Evolutionary conservation across 2,329 filamentous ascomycete species (phyloP), one percentile per base, ranked within the genome.

Genomic region (Penicillium sp.): DNA sequence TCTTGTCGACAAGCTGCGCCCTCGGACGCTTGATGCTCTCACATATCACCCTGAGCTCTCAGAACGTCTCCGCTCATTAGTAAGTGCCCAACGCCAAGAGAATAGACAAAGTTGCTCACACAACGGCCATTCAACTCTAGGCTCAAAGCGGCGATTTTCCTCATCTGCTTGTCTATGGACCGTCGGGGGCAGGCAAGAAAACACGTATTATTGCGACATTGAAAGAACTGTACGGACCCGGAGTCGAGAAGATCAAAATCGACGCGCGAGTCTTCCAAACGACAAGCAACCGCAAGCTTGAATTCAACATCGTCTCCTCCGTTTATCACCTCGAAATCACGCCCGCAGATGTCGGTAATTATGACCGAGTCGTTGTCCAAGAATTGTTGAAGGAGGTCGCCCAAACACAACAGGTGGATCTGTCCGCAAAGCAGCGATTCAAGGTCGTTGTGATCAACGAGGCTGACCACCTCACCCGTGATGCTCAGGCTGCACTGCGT

Each of bases 231-330:
- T 99, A 94, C 73, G 94, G 94, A 0, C 87, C 93, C 0, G 93
- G 94, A 41, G 94, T 96, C n/a, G 95, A 99, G 70, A 97, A 96
- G 81, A 99, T 99, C 81, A 97, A 97, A 78, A 97, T 99, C 75
- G 94, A 99, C 70, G 90, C 91, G 12, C 89, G 94, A 59, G 88
- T 96, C 53, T 99, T 99, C 78, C 92, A 96, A 74, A 97, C 94
- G 1, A 92, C 85, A 21, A 88, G 87, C 68, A 97, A 96, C 74
- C 90, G 94, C 70, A 99, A 99, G 75, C 87, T 99, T 65, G 94
- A 99, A 76, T 99, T 99, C 83, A 99, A 96, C 77, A 95, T 99
- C 59, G 94, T 99, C 49, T 86, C 92, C 42, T 97, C 93, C 0
- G 86, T 96, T 59, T 99, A 99, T 76, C 94, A 99, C 73, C 86